Conservation (phyloP, 2,329 filamentous ascomycete genomes). For the Hymenoscyphus salicellus region DNA sequence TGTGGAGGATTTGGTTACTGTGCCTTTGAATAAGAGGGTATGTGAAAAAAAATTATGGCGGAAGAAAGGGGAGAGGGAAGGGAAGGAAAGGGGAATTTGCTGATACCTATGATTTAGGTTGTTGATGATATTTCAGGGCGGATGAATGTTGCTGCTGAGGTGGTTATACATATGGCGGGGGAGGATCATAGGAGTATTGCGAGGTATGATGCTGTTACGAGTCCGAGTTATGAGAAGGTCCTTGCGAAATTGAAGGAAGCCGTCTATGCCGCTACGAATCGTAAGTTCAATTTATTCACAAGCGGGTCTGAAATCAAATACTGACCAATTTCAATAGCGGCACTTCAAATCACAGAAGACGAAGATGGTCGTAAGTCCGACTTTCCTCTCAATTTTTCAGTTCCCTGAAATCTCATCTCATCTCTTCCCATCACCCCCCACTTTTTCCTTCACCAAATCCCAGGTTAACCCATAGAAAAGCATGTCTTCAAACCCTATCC, state of each 20-base stretch:
- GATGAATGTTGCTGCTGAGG: neutral
- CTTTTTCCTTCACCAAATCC: neutral
- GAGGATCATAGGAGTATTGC: conserved; percentile 15
- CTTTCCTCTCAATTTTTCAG: too few species aligned
- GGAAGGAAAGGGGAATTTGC: neutral
- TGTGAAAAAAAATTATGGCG: neutral
- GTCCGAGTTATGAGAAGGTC: conserved; percentile 11
- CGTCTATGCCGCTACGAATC: conserved; percentile 3
- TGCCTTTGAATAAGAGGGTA: conserved; percentile 6
- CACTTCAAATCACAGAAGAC: neutral
- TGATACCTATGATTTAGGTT: conserved; percentile 6
- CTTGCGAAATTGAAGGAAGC: conserved; percentile 11
- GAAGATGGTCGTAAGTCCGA: conserved; percentile 9
- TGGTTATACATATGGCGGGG: conserved; percentile 11
- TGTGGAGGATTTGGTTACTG: conserved; percentile 12
- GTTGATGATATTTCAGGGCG: conserved; percentile 9
- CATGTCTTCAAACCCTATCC: conserved; percentile 36
- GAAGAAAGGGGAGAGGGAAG: neutral
- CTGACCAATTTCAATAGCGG: neutral
- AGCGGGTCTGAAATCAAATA: neutral
- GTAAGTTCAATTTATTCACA: neutral
- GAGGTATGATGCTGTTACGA: neutral
- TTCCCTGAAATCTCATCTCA: neutral
- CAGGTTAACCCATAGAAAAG: neutral
- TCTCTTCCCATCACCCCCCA: neutral